Evolutionary conservation across 352 stramenopile species (phyloP).

Genomic region (Phytophthora cryptogea): DNA sequence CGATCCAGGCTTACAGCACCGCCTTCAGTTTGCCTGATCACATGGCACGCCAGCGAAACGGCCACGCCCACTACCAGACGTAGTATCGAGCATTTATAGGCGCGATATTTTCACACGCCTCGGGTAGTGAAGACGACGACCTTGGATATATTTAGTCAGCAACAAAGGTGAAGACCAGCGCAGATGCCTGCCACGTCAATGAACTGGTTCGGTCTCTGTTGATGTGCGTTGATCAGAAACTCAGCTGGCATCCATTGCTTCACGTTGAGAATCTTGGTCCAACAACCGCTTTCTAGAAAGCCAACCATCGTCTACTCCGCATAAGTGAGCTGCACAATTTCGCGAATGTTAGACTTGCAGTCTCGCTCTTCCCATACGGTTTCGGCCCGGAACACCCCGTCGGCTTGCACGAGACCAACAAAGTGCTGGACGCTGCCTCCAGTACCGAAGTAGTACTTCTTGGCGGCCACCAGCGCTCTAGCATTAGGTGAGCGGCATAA

Average conservation of each 20-base stretch:
- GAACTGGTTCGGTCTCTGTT: slow-evolving; percentile 9
- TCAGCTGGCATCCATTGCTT: slow-evolving; percentile 11
- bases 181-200: slow-evolving; percentile 14
- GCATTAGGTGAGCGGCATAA: slow-evolving; percentile 45
- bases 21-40: slow-evolving; percentile 2
- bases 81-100: slow-evolving; percentile 19
- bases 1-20: background rate
- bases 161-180: slow-evolving; percentile 7
- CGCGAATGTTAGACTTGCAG: slow-evolving; percentile 78
- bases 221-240: slow-evolving; percentile 26
- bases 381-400: slow-evolving; percentile 55
- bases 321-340: slow-evolving; percentile 73
- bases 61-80: slow-evolving; percentile 1
- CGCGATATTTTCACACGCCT: slow-evolving; percentile 12
- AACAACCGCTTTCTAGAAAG: slow-evolving; percentile 4
- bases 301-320: slow-evolving; percentile 2
- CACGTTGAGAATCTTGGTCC: slow-evolving; percentile 2
- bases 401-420: slow-evolving; percentile 50
- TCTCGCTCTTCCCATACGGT: slow-evolving; percentile 77
- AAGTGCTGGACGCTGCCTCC: slow-evolving; percentile 90
- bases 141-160: slow-evolving; percentile 29
- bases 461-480: slow-evolving; percentile 73
- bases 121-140: slow-evolving; percentile 4
- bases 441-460: slow-evolving; percentile 90
- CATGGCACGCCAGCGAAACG: slow-evolving; percentile 24